Evolutionary conservation across 441 rosid species (phyloP), one percentile per base, ranked within the genome.

Genomic region (Gossypium schwendimanii): DNA sequence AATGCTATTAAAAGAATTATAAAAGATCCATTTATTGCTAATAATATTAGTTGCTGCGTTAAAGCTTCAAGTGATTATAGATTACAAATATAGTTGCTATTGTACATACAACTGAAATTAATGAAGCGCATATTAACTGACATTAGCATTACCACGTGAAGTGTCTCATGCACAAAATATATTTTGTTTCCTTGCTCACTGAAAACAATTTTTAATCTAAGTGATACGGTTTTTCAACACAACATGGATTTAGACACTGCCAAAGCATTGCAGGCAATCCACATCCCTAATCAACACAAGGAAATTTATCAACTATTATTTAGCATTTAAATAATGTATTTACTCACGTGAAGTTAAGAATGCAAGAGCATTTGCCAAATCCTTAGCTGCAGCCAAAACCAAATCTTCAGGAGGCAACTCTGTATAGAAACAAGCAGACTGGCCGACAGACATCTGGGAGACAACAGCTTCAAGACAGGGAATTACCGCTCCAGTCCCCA

Each of bases 391-490:
- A 55, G 99, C 93, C 70, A 93, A 80, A 78, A 95, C 65, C 72
- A 85, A 79, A 82, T 91, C 89, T 74, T 81, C 77, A 28, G 75
- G 61, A 36, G 84, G 82, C 70, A 85, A 75, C 41, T 84, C 77
- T 21, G 80, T 71, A 65, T 31, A 78, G 80, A 88, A 84, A 78
- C 73, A 77, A 49, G 91, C 91, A 75, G 84, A 87, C 74, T 95
- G 97, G 74, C 98, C 97, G 45, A 90, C 93, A 70, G 95, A 88
- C 94, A 95, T 81, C 85, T 86, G 91, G 53, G 84, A 77, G 47
- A 87, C 87, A 85, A 84, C 91, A 74, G 80, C 71, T 82, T 95
- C 98, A 73, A 90, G 80, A 69, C 70, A 63, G 69, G 87, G 60
- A 81, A 82, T 72, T 63, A 93, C 89, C 0, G 97, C 89, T 75